Evolutionary conservation across 208 protist genomes (phyloP).

Genomic region (Acanthamoeba healyi): DNA sequence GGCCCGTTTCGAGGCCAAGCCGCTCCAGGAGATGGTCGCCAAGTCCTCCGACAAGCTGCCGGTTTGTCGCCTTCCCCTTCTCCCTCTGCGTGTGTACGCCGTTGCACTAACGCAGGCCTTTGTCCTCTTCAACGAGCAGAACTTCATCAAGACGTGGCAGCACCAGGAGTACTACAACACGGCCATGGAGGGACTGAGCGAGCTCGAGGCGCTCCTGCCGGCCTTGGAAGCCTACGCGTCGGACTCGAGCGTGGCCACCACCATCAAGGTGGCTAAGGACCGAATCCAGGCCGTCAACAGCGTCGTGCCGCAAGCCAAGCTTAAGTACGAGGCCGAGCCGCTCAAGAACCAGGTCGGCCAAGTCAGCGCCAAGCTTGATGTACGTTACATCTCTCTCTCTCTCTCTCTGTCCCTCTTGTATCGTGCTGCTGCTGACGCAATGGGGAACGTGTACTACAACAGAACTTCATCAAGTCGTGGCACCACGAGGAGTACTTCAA

Average conservation of each 20-base stretch:
- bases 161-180: conserved; percentile 72
- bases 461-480: conserved; percentile 75
- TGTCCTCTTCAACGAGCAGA: neutral
- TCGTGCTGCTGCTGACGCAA: too few species aligned
- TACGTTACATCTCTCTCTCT: too few species aligned
- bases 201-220: conserved; percentile 30
- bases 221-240: conserved; percentile 51
- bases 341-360: conserved; percentile 51
- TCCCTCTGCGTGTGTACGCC: neutral
- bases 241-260: conserved; percentile 35
- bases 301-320: conserved; percentile 50
- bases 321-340: conserved; percentile 66
- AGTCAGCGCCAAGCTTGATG: conserved; percentile 63
- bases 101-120: neutral
- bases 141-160: conserved; percentile 74
- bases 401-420: too few species aligned
- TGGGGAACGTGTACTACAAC: conserved; percentile 25
- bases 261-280: conserved; percentile 45
- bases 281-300: too few species aligned
- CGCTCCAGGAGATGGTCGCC: conserved; percentile 38
- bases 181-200: conserved; percentile 17
- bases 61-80: neutral
- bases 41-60: conserved; percentile 29
- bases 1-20: conserved; percentile 61
- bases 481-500: conserved; percentile 73